These are phyloP conservation scores for Ceratocystis eucalypticola DNA, from an alignment of 2,329 filamentous ascomycete species.

Conservation along the genomic window DNA sequence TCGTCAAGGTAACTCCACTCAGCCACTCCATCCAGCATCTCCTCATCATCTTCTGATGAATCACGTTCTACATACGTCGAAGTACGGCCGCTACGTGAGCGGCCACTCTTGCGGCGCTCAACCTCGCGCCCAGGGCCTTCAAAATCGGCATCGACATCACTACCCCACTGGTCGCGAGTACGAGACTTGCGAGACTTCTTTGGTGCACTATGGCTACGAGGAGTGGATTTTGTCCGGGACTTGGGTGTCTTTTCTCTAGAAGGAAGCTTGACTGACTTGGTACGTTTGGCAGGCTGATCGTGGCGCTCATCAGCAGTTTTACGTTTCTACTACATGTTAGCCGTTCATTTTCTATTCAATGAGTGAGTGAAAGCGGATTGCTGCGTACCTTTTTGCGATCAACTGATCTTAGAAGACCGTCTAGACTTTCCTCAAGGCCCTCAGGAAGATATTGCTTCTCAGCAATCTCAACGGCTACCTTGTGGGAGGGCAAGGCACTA, in stretches of 20 bases:
- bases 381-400: constrained; percentile 57
- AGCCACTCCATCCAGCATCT: constrained; percentile 48
- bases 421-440: constrained; percentile 60
- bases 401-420: constrained; percentile 48
- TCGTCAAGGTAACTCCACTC: constrained; percentile 42
- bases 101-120: constrained; percentile 45
- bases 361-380: background rate
- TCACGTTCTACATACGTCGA: constrained; percentile 42
- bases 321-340: constrained; percentile 36
- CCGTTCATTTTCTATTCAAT: background rate
- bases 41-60: constrained; percentile 44
- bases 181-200: constrained; percentile 17
- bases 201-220: background rate
- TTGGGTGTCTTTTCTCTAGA: constrained; percentile 24
- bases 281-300: constrained; percentile 32
- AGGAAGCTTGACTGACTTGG: constrained; percentile 22
- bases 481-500: constrained; percentile 57
- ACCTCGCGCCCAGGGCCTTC: constrained; percentile 20
- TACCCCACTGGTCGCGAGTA: constrained; percentile 16
- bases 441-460: constrained; percentile 74
- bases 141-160: constrained; percentile 13
- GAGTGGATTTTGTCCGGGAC: constrained; percentile 22
- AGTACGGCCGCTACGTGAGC: constrained; percentile 29
- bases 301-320: constrained; percentile 39
- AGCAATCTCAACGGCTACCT: constrained; percentile 70